Conservation (phyloP, 768 basidiomycete genomes). For the Lyophyllum atratum region DNA sequence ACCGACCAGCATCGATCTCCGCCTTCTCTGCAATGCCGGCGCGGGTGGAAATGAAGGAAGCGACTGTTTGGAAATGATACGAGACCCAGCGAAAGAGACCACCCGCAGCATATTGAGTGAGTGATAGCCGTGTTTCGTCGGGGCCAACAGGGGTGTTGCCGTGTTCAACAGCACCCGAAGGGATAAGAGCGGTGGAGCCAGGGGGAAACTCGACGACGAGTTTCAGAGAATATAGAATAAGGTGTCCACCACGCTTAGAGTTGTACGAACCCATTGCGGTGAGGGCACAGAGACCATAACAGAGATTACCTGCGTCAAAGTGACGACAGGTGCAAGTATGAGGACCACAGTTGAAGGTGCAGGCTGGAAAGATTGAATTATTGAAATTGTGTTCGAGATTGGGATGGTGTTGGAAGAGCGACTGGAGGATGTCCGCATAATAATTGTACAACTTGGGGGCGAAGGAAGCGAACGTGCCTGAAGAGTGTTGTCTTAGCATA, state of each 20-base stretch:
- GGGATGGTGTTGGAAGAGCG: conserved; percentile 4
- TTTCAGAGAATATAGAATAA: conserved; percentile 18
- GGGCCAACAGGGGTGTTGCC: conserved; percentile 10
- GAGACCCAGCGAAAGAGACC: conserved; percentile 23
- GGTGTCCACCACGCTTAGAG: conserved; percentile 16
- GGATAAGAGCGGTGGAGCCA: conserved; percentile 18
- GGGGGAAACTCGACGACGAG: conserved; percentile 13
- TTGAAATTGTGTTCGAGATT: conserved; percentile 9
- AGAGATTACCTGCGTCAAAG: conserved; percentile 8
- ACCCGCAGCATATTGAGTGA: conserved; percentile 24
- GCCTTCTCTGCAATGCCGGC: neutral
- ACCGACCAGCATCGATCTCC: too few relatives aligned
- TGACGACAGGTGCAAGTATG: conserved; percentile 9
- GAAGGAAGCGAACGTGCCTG: conserved; percentile 5
- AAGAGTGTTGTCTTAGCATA: too few relatives aligned
- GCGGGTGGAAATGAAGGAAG: neutral
- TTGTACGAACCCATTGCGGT: conserved; percentile 14
- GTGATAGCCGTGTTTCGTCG: conserved; percentile 12
- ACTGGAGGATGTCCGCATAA: neutral
- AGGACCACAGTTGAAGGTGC: conserved; percentile 18
- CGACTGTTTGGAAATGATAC: conserved; percentile 14
- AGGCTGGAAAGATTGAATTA: conserved; percentile 9
- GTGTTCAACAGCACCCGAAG: conserved; percentile 18
- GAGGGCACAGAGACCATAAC: conserved; percentile 13
- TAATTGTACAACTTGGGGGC: conserved; percentile 10